phyloP scores from a whole-genome alignment of 2,329 filamentous ascomycete species.

The Fusarium sp. region DNA sequence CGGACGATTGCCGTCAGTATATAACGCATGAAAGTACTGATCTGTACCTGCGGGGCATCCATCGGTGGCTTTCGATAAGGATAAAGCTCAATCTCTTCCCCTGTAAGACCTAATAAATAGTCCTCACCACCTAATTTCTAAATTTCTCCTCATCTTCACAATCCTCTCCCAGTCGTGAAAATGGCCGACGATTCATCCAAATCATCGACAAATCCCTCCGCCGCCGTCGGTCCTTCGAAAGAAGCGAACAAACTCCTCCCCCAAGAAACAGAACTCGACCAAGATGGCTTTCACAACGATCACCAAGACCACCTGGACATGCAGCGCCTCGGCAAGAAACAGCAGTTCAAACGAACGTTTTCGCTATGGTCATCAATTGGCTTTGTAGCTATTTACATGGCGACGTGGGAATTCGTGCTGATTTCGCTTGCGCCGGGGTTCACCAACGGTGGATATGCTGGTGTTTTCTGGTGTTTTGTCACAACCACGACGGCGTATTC shows the following conservation, averaged over 20 bases:
- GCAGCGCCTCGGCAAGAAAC: constrained; percentile 26
- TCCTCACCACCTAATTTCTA: not conserved
- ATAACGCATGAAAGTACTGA: not conserved
- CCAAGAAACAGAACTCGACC: not conserved
- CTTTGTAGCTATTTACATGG: constrained; percentile 29
- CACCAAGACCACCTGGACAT: constrained; percentile 24
- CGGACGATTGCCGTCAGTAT: fast-evolving
- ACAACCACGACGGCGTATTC: constrained; percentile 1
- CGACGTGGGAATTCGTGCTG: constrained; percentile 26
- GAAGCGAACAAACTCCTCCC: constrained; percentile 1
- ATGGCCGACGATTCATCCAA: constrained; percentile 7
- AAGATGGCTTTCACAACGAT: constrained; percentile 21
- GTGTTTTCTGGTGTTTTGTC: constrained; percentile 28
- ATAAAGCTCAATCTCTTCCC: not conserved
- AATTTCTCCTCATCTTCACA: not conserved
- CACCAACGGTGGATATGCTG: constrained; percentile 20
- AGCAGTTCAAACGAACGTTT: constrained; percentile 21
- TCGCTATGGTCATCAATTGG: constrained; percentile 28
- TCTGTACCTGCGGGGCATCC: not conserved
- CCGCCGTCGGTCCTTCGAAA: not conserved
- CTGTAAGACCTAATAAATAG: not conserved
- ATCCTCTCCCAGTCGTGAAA: not conserved
- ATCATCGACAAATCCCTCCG: constrained; percentile 2
- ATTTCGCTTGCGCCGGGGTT: constrained; percentile 22
- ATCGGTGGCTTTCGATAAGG: not conserved